Evolutionary conservation across 306 rosid species (phyloP).

Genomic region (Malus domestica): ASM211411v1 NC_041792.1:493501-494000

Average conservation of each 20-base stretch:
- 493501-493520: too few relatives aligned
- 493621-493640: conserved; percentile 11
- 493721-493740: too few relatives aligned
- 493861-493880: conserved; percentile 18
- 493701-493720: too few relatives aligned
- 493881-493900: not conserved
- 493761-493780: not conserved
- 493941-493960: conserved; percentile 15
- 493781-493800: conserved; percentile 23
- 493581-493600: too few relatives aligned
- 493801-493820: conserved; percentile 16
- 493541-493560: too few relatives aligned
- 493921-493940: conserved; percentile 3
- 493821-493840: conserved; percentile 13
- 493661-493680: not conserved
- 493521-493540: too few relatives aligned
- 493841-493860: conserved; percentile 16
- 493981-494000: too few relatives aligned
- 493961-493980: too few relatives aligned
- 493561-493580: too few relatives aligned
- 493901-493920: conserved; percentile 24
- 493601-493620: not conserved
- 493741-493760: not conserved
- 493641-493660: conserved; percentile 15
- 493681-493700: too few relatives aligned